Conservation (phyloP, 2,329 filamentous ascomycete genomes). For the Xylaria arbuscula region DNA sequence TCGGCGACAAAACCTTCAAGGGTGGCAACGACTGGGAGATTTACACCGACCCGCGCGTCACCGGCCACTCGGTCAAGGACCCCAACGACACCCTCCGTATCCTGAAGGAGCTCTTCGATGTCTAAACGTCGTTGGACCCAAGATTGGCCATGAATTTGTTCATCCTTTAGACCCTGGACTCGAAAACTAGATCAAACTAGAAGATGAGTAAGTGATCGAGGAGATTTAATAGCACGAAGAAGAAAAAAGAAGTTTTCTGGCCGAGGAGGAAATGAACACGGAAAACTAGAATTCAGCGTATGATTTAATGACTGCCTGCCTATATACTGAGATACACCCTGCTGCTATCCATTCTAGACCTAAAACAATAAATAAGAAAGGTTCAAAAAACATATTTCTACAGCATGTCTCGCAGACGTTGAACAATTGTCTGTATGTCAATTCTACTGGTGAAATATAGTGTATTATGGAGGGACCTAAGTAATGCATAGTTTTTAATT, state of each 20-base stretch:
- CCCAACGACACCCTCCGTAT: conserved; percentile 85
- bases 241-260: background rate
- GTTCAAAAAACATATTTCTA: background rate
- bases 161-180: background rate
- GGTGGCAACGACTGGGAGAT: conserved; percentile 98
- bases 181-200: background rate
- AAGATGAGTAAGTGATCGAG: too few species aligned
- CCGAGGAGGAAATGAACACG: conserved; percentile 1
- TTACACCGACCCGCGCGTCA: conserved; percentile 81
- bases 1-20: conserved; percentile 92
- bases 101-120: conserved; percentile 82
- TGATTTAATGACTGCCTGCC: conserved; percentile 2
- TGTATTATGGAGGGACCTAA: too few species aligned
- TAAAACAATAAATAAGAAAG: background rate
- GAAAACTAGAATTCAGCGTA: background rate
- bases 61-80: conserved; percentile 83
- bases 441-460: too few species aligned
- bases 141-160: background rate
- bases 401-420: background rate
- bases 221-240: background rate
- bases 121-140: conserved; percentile 55
- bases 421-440: background rate
- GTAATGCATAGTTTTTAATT: too few species aligned
- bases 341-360: conserved; percentile 1
- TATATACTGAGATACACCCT: background rate